Evolutionary conservation across 345 rosid species (phyloP).

Genomic region (Abelmoschus esculentus): DNA sequence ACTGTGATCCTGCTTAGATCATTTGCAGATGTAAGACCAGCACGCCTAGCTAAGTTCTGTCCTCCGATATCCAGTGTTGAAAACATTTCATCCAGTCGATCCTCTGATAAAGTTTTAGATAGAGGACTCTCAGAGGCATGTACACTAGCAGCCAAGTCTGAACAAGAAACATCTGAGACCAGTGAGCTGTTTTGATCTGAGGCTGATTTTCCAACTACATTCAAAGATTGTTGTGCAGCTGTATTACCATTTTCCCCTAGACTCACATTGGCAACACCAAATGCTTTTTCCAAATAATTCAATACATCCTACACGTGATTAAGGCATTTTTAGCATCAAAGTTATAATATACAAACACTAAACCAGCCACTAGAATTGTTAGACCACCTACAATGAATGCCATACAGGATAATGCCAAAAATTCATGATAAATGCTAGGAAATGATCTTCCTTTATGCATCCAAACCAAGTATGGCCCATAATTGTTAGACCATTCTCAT

Average conservation of each 20-base stretch:
- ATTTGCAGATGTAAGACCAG: constrained; percentile 44
- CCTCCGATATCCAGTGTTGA: constrained; percentile 40
- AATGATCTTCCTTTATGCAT: neutral
- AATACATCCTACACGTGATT: constrained; percentile 61
- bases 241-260: constrained; percentile 59
- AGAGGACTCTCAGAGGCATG: constrained; percentile 59
- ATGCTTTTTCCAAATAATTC: constrained; percentile 63
- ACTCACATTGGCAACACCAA: constrained; percentile 42
- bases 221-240: constrained; percentile 49
- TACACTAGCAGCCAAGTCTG: constrained; percentile 44
- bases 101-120: constrained; percentile 69
- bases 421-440: neutral
- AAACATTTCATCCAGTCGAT: constrained; percentile 67
- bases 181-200: constrained; percentile 55
- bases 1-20: constrained; percentile 49
- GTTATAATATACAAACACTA: constrained; percentile 4
- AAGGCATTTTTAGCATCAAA: constrained; percentile 3
- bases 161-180: constrained; percentile 50
- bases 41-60: constrained; percentile 25
- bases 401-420: neutral
- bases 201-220: constrained; percentile 50
- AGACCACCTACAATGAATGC: neutral
- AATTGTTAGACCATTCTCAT: neutral
- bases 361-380: neutral
- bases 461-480: neutral